Evolutionary conservation across 2,329 filamentous ascomycete genomes (phyloP), one percentile per base, ranked within the genome.

Genomic region (Paracorniculantispora psalliotae): DNA sequence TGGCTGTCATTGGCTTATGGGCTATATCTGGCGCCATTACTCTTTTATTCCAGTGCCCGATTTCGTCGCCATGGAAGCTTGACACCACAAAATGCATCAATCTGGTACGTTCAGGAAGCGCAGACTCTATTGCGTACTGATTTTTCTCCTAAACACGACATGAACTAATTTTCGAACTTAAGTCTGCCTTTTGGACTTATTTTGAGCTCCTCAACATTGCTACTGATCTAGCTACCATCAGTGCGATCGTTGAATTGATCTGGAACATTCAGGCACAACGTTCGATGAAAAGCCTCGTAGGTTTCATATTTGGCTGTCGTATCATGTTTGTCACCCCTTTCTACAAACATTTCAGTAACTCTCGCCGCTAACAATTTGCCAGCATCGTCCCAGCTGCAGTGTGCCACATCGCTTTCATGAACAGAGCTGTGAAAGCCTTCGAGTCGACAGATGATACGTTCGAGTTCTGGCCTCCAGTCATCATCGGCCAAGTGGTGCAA

Each of bases 301-400:
- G 51, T 12, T 43, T 50, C 26, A 49, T 59, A 7, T 59, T 59
- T 26, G 56, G 56, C 35, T 44, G 56, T 23, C 57, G 57, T 7
- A 9, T 59, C 5, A 6, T 59, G 57, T 59, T 41, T 7, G 55
- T 33, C 23, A 1, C 23, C 1, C 19, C 4, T 19, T 5, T n/a
- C 30, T 10, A n/a, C 19, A 9, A 4, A 5, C n/a, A 4, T 28
- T n/a, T 5, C 9, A 8, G 28, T 15, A n/a, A 12, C 12, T 2
- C 2, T 25, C 6, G 9, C 15, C 26, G 21, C 37, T 51, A 19
- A 59, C 56, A 25, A 35, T 19, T 15, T 12, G 13, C 19, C 26
- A 59, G 57, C 9, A 50, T 59, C 8, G 12, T 53, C 1, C 57
- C 49, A 3, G 48, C 57, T 21, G 49, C 47, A 7, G 23, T 53